Evolutionary conservation across 2,329 filamentous ascomycete genomes (phyloP).

Genomic region (Diaporthe nobilis): DNA sequence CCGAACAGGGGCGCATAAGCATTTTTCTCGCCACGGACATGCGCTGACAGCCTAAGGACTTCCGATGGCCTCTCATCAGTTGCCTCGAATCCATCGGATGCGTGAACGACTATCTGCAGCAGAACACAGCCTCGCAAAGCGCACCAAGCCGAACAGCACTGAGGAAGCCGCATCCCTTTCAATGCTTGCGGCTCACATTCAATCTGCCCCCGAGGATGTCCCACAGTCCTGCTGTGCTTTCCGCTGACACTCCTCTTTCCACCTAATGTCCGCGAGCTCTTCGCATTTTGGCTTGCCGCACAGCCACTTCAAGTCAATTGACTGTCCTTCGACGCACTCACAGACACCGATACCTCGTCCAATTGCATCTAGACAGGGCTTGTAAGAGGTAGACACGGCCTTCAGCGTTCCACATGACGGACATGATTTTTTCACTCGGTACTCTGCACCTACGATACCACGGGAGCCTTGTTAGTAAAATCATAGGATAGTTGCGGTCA

Average conservation of each 20-base stretch:
- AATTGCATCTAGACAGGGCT: conserved; percentile 10
- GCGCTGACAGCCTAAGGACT: not conserved
- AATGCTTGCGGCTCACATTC: not conserved
- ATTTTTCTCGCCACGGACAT: not conserved
- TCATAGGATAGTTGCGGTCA: not conserved
- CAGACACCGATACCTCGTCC: not conserved
- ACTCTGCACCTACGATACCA: conserved; percentile 16
- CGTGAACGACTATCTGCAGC: not conserved
- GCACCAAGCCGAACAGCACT: too few relatives aligned
- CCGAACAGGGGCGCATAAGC: not conserved
- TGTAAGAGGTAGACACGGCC: not conserved
- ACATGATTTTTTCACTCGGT: conserved; percentile 8
- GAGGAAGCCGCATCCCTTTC: not conserved
- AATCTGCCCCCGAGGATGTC: not conserved
- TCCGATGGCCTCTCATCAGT: not conserved
- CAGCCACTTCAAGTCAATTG: conserved; percentile 17
- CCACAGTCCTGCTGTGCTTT: not conserved
- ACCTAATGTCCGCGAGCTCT: not conserved
- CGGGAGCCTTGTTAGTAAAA: not conserved
- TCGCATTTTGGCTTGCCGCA: conserved; percentile 12
- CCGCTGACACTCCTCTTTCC: conserved; percentile 2
- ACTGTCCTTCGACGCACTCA: not conserved
- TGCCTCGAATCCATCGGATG: not conserved
- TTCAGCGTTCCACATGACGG: conserved; percentile 13
- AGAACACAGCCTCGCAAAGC: not conserved